A percentile compares a stretch with the other conserved stretches of the same genome.
phyloP scores from a whole-genome alignment of 2,329 filamentous ascomycete genomes.

The Venturia carpophila region DNA sequence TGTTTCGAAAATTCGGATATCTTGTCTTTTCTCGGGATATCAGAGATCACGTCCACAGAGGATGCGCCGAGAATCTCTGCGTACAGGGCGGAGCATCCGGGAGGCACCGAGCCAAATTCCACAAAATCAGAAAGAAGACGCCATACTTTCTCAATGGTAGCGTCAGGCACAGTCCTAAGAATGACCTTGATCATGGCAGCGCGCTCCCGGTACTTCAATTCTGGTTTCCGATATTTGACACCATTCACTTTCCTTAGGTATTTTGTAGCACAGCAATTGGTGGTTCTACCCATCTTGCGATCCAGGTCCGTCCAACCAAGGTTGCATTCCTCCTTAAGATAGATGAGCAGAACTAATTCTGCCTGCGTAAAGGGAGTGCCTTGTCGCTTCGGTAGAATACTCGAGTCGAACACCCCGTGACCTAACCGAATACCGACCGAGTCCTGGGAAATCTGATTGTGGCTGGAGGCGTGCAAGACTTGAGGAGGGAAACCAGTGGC shows the following conservation, averaged over 20 bases:
- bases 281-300: conserved; percentile 11
- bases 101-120: background rate
- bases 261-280: conserved; percentile 14
- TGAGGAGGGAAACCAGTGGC: background rate
- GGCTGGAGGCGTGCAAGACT: background rate
- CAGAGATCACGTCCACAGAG: background rate
- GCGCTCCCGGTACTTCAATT: conserved; percentile 3
- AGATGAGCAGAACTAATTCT: conserved; percentile 13
- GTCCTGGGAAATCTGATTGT: background rate
- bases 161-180: background rate
- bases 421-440: background rate
- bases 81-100: background rate
- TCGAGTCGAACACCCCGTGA: background rate
- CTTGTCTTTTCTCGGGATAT: background rate
- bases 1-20: background rate
- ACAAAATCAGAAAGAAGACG: background rate
- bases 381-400: background rate
- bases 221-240: conserved; percentile 2
- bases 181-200: background rate
- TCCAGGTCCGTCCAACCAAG: conserved; percentile 1
- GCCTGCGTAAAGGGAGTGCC: conserved; percentile 15
- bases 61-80: background rate
- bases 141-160: conserved; percentile 6
- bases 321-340: conserved; percentile 8
- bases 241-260: conserved; percentile 7